These are phyloP conservation scores for Stachybotrys echinatus DNA, from an alignment of 2,329 filamentous ascomycete species.

Conservation along the genomic window DNA sequence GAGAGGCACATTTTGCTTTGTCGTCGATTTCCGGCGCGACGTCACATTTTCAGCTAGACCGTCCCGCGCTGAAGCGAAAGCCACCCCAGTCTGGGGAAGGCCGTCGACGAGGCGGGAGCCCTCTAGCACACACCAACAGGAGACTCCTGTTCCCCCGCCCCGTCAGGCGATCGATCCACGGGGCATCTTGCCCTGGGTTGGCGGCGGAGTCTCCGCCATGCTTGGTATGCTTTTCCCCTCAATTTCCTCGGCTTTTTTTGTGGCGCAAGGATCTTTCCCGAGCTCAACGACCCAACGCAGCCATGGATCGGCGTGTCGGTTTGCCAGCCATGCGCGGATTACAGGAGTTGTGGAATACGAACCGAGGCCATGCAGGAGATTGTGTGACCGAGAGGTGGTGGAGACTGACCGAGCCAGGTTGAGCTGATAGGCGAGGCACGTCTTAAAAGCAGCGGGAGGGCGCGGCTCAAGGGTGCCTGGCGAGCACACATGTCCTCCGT, in stretches of 20 bases:
- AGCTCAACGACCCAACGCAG: not conserved
- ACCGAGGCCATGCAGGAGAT: no score
- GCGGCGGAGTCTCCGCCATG: constrained; percentile 1
- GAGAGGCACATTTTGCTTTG: not conserved
- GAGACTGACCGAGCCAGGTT: not conserved
- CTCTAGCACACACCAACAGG: not conserved
- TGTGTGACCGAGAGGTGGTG: not conserved
- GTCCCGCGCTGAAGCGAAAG: not conserved
- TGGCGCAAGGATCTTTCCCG: not conserved
- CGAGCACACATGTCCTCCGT: no score
- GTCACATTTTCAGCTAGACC: not conserved
- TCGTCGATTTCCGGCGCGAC: not conserved
- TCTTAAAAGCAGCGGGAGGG: not conserved
- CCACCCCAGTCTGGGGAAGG: not conserved
- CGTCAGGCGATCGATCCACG: no score
- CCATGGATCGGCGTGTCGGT: no score
- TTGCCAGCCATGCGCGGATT: no score
- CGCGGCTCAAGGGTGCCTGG: not conserved
- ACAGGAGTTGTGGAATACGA: no score
- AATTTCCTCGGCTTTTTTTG: not conserved
- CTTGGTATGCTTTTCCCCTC: not conserved
- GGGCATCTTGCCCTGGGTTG: no score
- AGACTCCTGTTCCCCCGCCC: constrained; percentile 1
- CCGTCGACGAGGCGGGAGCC: not conserved
- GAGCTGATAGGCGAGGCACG: not conserved